These are phyloP conservation scores for Fusarium denticulatum DNA, from an alignment of 2,329 filamentous ascomycete genomes.

Conservation along the genomic window DNA sequence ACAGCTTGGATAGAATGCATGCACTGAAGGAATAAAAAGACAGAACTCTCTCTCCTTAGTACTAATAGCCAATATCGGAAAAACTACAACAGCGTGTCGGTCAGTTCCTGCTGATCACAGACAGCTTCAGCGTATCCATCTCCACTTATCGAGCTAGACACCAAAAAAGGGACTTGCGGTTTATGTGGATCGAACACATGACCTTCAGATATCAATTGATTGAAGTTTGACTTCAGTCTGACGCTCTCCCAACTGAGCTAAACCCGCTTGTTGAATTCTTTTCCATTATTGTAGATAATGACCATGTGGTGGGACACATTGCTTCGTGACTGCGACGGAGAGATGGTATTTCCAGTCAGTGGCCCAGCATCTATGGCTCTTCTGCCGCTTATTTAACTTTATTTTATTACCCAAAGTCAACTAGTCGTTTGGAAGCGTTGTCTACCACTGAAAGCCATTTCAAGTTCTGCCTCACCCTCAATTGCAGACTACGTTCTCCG, in stretches of 20 bases:
- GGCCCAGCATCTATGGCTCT: neutral
- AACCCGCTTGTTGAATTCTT: constrained; percentile 38
- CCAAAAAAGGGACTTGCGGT: constrained; percentile 38
- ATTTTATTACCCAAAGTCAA: too few relatives aligned
- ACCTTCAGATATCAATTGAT: constrained; percentile 45
- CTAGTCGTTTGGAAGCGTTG: neutral
- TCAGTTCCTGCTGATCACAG: too few relatives aligned
- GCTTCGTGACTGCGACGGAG: neutral
- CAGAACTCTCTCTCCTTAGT: too few relatives aligned
- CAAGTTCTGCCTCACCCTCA: neutral
- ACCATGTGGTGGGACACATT: rapidly evolving
- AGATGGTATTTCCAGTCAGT: neutral
- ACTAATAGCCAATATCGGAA: neutral
- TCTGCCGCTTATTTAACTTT: neutral
- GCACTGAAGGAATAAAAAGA: neutral
- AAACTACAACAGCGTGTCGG: neutral
- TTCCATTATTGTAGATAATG: rapidly evolving
- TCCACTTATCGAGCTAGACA: constrained; percentile 50
- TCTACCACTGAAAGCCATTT: neutral
- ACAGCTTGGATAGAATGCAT: rapidly evolving
- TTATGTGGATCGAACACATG: constrained; percentile 47
- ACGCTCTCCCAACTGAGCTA: constrained; percentile 47
- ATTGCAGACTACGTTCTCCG: neutral
- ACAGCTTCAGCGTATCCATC: neutral
- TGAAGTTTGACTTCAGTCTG: constrained; percentile 40